Base-by-base conservation (phyloP, 352 stramenopile species). In the Paralagenidium karlingii region DNA sequence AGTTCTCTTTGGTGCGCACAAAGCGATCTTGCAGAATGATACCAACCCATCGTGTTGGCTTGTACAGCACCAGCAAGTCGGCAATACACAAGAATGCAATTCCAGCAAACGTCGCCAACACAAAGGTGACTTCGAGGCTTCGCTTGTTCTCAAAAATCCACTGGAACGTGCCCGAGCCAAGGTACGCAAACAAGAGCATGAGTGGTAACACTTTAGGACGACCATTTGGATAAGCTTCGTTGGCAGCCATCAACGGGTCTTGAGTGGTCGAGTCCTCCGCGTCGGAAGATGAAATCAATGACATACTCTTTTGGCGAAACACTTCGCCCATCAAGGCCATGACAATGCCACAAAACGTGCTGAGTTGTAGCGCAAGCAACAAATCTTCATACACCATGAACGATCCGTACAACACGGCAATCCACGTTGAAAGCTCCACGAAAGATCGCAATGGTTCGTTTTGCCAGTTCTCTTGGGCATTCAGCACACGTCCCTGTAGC, bases 61-160 rank as follows among this genome's bases (percentile, higher is more conserved):
- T 52, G 51, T 56, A 68, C 31, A 59, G 46, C 16, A 63, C 55
- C 5, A 68, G 39, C 9, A 87, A 48, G 33, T 90, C 77, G 1
- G 70, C 77, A 31, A 87, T 69, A 43, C 77, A 90, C 21, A 90
- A 40, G 37, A 91, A 91, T n/a, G 57, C 64, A 21, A 91, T 86
- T 12, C 78, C 78, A 34, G 78, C 78, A 13, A 88, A 61, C 0
- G 78, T 82, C 1, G 74, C 78, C 8, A 91, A 49, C 8, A 81
- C 38, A 11, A 88, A 65, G 4, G 73, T 88, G 19, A 91, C 71
- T 51, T 91, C 78, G 12, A 91, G 53, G 28, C 74, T 82, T 28
- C 78, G 74, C 34, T 87, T 79, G 42, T 91, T 86, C 40, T 91
- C 78, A 37, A 83, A 91, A 22, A 91, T 91, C 77, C 77, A 90